A percentile compares a stretch with the other conserved stretches of the same genome.
Conservation (phyloP, 345 rosid genomes). For the Kandelia obovata region DNA sequence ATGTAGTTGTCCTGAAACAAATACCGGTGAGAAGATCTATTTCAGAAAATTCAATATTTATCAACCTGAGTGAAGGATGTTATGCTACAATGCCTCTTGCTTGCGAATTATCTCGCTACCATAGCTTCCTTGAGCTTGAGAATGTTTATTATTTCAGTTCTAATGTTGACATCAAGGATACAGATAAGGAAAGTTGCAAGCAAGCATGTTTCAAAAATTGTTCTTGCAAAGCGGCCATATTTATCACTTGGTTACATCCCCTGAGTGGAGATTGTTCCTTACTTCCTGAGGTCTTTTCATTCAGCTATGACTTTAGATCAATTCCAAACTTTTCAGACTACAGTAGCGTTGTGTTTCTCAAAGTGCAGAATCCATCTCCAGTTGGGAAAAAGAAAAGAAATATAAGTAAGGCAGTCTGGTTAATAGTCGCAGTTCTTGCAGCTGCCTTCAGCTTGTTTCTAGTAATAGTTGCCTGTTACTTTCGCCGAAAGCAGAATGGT, state of each 20-base stretch:
- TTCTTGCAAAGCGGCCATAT: conserved; percentile 35
- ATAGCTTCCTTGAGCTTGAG: conserved; percentile 22
- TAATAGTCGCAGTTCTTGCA: no score
- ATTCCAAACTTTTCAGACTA: no score
- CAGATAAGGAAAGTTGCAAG: conserved; percentile 13
- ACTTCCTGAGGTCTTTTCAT: no score
- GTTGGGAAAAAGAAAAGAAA: no score
- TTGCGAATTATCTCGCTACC: conserved; percentile 17
- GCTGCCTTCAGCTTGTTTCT: no score
- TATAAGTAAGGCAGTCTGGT: no score
- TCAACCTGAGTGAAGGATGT: conserved; percentile 28
- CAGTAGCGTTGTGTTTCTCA: no score
- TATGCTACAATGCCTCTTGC: conserved; percentile 12
- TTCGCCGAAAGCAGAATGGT: no score
- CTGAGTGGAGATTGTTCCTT: no score
- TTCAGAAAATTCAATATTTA: conserved; percentile 12
- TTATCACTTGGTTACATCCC: not conserved
- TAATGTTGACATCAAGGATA: not conserved
- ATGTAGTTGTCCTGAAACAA: conserved; percentile 23
- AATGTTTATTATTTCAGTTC: conserved; percentile 11
- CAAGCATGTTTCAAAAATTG: conserved; percentile 28
- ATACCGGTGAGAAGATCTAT: conserved; percentile 4
- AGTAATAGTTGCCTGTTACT: no score
- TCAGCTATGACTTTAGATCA: no score
- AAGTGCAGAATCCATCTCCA: no score